These are phyloP conservation scores for Penicillium canescens DNA, from an alignment of 495 filamentous ascomycete species.

Conservation along the genomic window DNA sequence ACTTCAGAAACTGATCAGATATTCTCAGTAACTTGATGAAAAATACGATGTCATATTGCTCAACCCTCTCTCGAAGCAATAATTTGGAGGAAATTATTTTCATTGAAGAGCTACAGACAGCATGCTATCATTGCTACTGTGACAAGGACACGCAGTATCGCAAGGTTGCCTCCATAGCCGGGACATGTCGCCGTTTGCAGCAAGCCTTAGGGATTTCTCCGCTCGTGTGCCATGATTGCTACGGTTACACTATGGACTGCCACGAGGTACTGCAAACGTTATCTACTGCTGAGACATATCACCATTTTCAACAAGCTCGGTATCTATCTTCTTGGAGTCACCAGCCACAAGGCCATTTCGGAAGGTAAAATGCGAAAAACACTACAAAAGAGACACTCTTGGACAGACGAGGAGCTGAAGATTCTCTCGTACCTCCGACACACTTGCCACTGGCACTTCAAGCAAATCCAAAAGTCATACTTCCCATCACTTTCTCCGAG, in stretches of 20 bases:
- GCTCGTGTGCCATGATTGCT: too few relatives aligned
- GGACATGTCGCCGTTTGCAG: neutral
- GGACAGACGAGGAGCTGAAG: constrained; percentile 12
- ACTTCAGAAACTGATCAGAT: constrained; percentile 2
- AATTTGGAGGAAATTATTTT: neutral
- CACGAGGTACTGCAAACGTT: neutral
- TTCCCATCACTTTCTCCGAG: constrained; percentile 8
- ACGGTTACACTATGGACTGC: neutral
- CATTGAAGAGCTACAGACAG: neutral
- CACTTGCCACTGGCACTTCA: constrained; percentile 5
- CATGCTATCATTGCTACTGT: neutral
- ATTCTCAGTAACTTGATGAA: constrained; percentile 3
- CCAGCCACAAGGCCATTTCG: too few relatives aligned
- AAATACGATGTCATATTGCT: neutral
- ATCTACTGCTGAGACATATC: too few relatives aligned
- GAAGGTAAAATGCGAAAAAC: neutral
- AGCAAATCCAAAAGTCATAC: constrained; percentile 8
- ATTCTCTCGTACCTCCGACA: constrained; percentile 7
- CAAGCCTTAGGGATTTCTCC: neutral
- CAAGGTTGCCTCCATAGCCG: neutral
- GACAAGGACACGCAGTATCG: neutral
- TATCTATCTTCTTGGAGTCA: too few relatives aligned
- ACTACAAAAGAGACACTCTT: too few relatives aligned
- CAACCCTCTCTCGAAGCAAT: neutral
- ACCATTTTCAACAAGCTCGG: too few relatives aligned